Evolutionary conservation across 2,329 filamentous ascomycete species (phyloP).

Genomic region (Endoconidiophora polonica): DNA sequence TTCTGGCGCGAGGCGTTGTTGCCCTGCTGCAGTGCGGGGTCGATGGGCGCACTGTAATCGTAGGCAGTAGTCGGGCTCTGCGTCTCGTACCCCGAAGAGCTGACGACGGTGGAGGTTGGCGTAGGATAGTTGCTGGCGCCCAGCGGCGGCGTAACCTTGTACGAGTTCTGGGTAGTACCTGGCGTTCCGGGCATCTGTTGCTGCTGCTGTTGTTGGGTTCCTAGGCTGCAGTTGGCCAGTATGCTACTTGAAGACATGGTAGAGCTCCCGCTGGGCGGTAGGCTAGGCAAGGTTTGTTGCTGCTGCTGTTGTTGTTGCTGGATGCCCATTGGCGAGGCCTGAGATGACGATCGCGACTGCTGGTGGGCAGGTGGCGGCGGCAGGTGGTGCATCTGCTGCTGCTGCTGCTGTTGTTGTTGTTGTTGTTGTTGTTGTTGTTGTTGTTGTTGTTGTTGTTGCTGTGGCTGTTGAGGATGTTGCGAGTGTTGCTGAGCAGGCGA

Average conservation of each 20-base stretch:
- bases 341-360: slow-evolving; percentile 6
- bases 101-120: slow-evolving; percentile 8
- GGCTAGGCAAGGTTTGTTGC: neutral
- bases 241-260: slow-evolving; percentile 4
- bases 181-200: slow-evolving; percentile 9
- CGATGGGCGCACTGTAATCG: slow-evolving; percentile 42
- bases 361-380: neutral
- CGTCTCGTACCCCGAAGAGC: slow-evolving; percentile 10
- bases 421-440: neutral
- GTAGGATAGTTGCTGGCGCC: slow-evolving; percentile 11
- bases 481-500: slow-evolving; percentile 7
- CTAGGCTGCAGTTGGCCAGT: neutral
- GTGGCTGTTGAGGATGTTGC: slow-evolving; percentile 6
- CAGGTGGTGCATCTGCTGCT: neutral
- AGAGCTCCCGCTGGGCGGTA: neutral
- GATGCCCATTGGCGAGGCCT: slow-evolving; percentile 4
- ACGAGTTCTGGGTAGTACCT: slow-evolving; percentile 2
- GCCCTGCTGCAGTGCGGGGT: slow-evolving; percentile 39
- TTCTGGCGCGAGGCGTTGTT: neutral
- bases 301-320: neutral
- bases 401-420: neutral
- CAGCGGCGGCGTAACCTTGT: slow-evolving; percentile 9
- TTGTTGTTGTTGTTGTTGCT: slow-evolving; percentile 1
- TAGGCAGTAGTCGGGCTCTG: slow-evolving; percentile 18
- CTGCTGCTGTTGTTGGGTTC: neutral